phyloP scores from a whole-genome alignment of 2,329 filamentous ascomycete species.

The Teratosphaeriaceae sp. region DNA sequence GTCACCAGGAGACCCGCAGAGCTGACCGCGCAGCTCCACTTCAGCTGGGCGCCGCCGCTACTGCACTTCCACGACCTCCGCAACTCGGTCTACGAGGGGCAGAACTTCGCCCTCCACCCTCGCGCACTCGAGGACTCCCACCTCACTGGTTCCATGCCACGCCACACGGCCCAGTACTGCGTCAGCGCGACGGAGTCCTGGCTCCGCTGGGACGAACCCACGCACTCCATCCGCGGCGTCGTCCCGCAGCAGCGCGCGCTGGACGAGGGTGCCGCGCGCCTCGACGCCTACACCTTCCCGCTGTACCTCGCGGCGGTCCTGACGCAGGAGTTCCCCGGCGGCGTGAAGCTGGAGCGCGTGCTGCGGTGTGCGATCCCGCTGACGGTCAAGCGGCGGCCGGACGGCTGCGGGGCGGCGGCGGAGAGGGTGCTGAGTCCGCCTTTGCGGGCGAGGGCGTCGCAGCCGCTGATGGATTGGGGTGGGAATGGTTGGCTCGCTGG shows the following conservation, averaged over 20 bases:
- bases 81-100: slow-evolving; percentile 16
- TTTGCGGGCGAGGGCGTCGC: not conserved
- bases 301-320: slow-evolving; percentile 15
- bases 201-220: slow-evolving; percentile 13
- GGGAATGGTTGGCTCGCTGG: not conserved
- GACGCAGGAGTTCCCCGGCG: slow-evolving; percentile 13
- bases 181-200: slow-evolving; percentile 12
- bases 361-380: slow-evolving; percentile 19
- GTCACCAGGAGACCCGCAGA: too few relatives aligned
- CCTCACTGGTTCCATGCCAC: not conserved
- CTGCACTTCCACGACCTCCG: slow-evolving; percentile 15
- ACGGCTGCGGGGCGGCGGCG: slow-evolving; percentile 9
- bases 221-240: slow-evolving; percentile 13
- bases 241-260: slow-evolving; percentile 14
- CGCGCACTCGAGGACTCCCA: not conserved
- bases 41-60: slow-evolving; percentile 14
- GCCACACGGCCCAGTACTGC: slow-evolving; percentile 11
- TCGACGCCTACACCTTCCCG: slow-evolving; percentile 20
- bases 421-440: slow-evolving; percentile 4
- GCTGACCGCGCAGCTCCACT: too few relatives aligned
- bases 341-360: slow-evolving; percentile 15
- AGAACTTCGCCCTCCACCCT: slow-evolving; percentile 14
- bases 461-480: not conserved
- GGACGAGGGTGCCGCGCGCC: slow-evolving; percentile 11
- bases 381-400: slow-evolving; percentile 18